phyloP scores from a whole-genome alignment of 2,329 filamentous ascomycete species.

The Penicillium expansum region DNA sequence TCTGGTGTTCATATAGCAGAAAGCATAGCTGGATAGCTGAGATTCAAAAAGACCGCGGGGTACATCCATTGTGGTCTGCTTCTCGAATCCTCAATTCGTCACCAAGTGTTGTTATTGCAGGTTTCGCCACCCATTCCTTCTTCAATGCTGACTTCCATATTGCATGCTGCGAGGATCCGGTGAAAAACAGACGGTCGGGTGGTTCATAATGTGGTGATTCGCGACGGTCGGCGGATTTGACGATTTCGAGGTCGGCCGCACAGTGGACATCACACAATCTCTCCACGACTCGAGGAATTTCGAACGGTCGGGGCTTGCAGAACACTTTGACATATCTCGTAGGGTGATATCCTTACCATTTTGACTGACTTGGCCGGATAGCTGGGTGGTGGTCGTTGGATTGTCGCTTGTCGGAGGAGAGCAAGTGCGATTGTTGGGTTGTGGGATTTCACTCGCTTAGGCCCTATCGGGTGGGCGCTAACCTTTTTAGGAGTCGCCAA shows the following conservation, averaged over 20 bases:
- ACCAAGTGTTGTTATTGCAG: neutral
- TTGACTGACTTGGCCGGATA: constrained; percentile 49
- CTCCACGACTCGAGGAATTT: constrained; percentile 18
- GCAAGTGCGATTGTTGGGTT: constrained; percentile 38
- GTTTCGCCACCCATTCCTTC: neutral
- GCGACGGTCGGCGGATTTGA: constrained; percentile 16
- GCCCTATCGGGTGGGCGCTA: constrained; percentile 37
- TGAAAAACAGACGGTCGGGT: neutral
- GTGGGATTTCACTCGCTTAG: constrained; percentile 49
- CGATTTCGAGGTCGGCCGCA: constrained; percentile 21
- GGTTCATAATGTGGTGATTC: neutral
- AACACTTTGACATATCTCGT: constrained; percentile 21
- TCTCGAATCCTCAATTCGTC: neutral
- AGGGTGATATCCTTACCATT: constrained; percentile 42
- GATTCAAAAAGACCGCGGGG: neutral
- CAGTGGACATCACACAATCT: constrained; percentile 15
- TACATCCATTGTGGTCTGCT: neutral
- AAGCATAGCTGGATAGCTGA: neutral
- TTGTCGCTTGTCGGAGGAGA: constrained; percentile 41
- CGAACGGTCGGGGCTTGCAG: constrained; percentile 24
- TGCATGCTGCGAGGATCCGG: neutral
- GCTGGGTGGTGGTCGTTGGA: constrained; percentile 43
- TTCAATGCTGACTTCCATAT: neutral
- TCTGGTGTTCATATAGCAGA: neutral
- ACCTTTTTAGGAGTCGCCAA: constrained; percentile 28